A percentile compares a stretch with the other conserved stretches of the same genome.
These are phyloP conservation scores for Plantago ovata DNA, from an alignment of 257 asterid species.

Conservation along the genomic window DNA sequence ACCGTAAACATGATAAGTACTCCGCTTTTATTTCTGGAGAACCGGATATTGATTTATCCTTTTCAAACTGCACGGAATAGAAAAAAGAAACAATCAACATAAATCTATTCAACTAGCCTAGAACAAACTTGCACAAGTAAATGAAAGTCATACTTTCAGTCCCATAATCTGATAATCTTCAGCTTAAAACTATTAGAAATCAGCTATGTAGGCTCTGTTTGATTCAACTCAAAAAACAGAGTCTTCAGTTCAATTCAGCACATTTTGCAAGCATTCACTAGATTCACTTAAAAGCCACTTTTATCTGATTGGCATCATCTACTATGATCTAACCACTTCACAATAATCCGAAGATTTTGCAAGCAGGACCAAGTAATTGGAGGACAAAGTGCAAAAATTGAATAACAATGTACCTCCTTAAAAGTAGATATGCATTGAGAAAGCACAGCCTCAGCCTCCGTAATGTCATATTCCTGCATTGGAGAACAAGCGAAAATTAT, in stretches of 20 bases:
- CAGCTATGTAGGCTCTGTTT: too few species aligned
- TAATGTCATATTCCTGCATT: slow-evolving; percentile 38
- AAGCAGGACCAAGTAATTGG: not conserved
- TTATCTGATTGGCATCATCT: too few species aligned
- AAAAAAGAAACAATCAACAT: not conserved
- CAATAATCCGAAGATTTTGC: not conserved
- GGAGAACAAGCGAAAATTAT: slow-evolving; percentile 5
- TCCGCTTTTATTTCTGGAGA: slow-evolving; percentile 60
- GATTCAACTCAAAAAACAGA: too few species aligned
- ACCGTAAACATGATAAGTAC: slow-evolving; percentile 57
- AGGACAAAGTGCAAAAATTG: slow-evolving; percentile 8
- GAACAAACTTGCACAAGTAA: not conserved
- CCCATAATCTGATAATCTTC: too few species aligned
- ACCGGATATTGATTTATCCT: slow-evolving; percentile 29
- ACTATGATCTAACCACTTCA: not conserved
- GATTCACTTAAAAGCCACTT: not conserved
- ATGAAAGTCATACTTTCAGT: not conserved
- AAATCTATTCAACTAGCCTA: not conserved
- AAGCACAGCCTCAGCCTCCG: slow-evolving; percentile 48
- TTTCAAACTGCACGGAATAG: slow-evolving; percentile 47
- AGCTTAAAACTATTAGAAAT: too few species aligned
- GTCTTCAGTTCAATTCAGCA: too few species aligned
- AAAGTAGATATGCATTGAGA: slow-evolving; percentile 64
- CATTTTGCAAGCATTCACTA: not conserved
- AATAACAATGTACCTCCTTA: slow-evolving; percentile 51